Conservation (phyloP, 192 early-diverging fungal genomes). For the Linnemannia hyalina region DNA sequence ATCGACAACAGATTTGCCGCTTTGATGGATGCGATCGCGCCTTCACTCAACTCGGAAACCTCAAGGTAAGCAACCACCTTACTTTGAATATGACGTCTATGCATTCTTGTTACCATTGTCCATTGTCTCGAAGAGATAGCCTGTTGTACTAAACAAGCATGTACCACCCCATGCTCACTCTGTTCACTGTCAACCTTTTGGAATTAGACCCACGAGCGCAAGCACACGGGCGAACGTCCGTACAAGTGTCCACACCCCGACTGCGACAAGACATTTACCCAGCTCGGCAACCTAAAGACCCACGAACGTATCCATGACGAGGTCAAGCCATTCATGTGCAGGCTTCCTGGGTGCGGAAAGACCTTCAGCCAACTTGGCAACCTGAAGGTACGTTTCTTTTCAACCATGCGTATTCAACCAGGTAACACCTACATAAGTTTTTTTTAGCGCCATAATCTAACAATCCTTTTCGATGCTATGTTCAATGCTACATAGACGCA, state of each 20-base stretch:
- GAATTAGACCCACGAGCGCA: constrained; percentile 59
- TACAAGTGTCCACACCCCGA: constrained; percentile 73
- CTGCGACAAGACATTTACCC: constrained; percentile 85
- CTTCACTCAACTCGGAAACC: constrained; percentile 83
- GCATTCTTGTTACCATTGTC: neutral
- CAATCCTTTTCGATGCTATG: neutral
- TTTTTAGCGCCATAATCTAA: neutral
- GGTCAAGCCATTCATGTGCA: constrained; percentile 80
- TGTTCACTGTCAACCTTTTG: neutral
- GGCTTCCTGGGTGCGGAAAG: constrained; percentile 70
- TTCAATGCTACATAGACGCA: constrained; percentile 33
- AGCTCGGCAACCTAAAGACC: constrained; percentile 85
- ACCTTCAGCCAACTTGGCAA: constrained; percentile 82
- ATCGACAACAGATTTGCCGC: constrained; percentile 69
- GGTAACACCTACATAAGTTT: neutral
- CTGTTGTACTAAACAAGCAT: neutral
- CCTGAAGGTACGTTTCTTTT: constrained; percentile 46
- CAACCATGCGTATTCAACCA: neutral
- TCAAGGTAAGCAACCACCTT: constrained; percentile 50
- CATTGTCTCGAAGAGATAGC: neutral
- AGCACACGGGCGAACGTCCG: constrained; percentile 74
- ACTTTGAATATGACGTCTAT: neutral
- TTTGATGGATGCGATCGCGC: constrained; percentile 72
- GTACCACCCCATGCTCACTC: too few species aligned
- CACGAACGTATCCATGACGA: constrained; percentile 83